phyloP scores from a whole-genome alignment of 1,139 yeast genomes.

The Geotrichum restrictum region DNA sequence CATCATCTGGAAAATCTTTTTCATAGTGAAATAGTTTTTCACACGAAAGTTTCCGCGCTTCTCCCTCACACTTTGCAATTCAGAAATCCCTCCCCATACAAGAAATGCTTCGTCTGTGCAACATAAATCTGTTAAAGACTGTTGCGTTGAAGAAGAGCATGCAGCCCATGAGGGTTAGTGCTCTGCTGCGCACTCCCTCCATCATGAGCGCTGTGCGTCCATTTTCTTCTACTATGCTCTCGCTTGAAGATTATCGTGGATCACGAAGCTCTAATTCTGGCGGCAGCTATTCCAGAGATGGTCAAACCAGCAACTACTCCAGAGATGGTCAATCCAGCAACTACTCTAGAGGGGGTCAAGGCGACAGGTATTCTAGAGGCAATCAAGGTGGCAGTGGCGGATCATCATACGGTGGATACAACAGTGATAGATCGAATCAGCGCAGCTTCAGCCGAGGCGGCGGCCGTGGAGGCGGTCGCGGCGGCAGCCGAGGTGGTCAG shows the following conservation, averaged over 20 bases:
- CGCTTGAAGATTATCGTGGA: constrained; percentile 4
- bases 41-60: background rate
- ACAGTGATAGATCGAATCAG: background rate
- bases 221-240: background rate
- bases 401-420: background rate
- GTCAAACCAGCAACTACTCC: background rate
- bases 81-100: background rate
- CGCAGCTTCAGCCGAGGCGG: background rate
- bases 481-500: constrained; percentile 1
- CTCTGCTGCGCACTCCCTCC: constrained; percentile 2
- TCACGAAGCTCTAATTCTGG: background rate
- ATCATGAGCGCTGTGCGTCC: background rate
- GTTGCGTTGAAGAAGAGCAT: background rate
- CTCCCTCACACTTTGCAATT: background rate
- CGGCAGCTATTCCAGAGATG: background rate
- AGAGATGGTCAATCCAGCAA: background rate
- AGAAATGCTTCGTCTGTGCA: constrained; percentile 15
- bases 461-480: constrained; percentile 1
- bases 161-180: background rate
- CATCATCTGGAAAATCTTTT: background rate
- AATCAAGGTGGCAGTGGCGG: background rate
- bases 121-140: constrained; percentile 1
- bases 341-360: background rate
- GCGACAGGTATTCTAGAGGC: background rate
- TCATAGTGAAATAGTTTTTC: no score